A percentile compares a stretch with the other conserved stretches of the same genome.
These are phyloP conservation scores for Ceratobasidium sp. DNA, from an alignment of 1,284 basidiomycete species.

Conservation along the genomic window DNA sequence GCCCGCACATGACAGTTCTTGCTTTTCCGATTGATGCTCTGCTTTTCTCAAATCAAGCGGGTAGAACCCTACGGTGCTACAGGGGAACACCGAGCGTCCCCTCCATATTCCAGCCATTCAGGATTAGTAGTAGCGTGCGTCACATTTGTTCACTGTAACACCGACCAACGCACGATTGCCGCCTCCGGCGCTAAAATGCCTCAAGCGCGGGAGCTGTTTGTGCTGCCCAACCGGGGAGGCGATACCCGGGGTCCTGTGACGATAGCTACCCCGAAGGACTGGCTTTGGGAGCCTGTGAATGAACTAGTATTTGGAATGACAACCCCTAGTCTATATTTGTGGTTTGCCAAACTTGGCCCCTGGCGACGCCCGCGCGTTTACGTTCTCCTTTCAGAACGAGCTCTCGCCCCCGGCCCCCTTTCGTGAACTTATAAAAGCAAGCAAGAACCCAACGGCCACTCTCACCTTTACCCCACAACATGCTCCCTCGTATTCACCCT, in stretches of 20 bases:
- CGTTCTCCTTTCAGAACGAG: too few relatives aligned
- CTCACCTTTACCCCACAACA: not conserved
- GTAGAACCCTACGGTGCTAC: too few relatives aligned
- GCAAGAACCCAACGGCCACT: not conserved
- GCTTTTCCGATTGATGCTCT: too few relatives aligned
- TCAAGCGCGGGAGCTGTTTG: conserved; percentile 13
- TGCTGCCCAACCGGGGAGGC: not conserved
- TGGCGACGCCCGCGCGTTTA: too few relatives aligned
- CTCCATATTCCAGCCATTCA: not conserved
- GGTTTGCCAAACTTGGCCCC: too few relatives aligned
- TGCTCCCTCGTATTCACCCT: not conserved
- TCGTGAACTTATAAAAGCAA: not conserved
- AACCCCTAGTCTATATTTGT: too few relatives aligned
- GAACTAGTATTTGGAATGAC: not conserved
- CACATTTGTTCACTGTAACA: not conserved
- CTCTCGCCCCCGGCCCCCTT: too few relatives aligned
- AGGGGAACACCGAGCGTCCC: not conserved
- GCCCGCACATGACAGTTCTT: too few relatives aligned
- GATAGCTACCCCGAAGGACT: not conserved
- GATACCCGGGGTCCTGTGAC: conserved; percentile 7
- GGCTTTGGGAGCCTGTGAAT: not conserved
- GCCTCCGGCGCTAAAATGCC: conserved; percentile 16
- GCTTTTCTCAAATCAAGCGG: too few relatives aligned
- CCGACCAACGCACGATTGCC: not conserved
- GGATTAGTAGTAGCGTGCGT: not conserved